Conservation (phyloP, 257 asterid genomes). For the Apocynum venetum region DNA sequence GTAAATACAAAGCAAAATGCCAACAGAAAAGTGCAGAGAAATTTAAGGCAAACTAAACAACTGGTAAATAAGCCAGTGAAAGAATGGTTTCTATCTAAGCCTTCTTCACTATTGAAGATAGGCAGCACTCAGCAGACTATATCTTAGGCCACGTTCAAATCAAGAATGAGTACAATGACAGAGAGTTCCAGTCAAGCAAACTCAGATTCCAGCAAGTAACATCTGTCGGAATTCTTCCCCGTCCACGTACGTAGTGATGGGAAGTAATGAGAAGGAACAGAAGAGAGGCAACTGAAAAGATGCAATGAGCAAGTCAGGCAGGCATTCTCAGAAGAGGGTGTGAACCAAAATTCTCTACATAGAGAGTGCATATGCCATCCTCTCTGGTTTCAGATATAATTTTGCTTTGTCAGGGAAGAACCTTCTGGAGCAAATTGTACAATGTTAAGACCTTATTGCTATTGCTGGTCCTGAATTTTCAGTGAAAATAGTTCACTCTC, state of each 20-base stretch:
- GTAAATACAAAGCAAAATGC: no score
- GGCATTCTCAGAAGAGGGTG: neutral
- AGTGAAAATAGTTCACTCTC: slow-evolving; percentile 74
- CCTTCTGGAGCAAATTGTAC: neutral
- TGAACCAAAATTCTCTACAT: slow-evolving; percentile 4
- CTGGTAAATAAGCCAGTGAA: neutral
- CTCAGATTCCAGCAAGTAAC: neutral
- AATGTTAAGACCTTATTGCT: slow-evolving; percentile 11
- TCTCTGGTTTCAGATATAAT: slow-evolving; percentile 1
- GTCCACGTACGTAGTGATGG: neutral
- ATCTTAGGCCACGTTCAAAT: neutral
- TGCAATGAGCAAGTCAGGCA: neutral
- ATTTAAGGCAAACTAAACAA: neutral
- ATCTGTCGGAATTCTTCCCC: neutral
- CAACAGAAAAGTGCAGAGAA: neutral
- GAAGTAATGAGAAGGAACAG: neutral
- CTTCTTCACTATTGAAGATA: neutral
- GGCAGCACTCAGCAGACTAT: neutral
- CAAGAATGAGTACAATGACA: neutral
- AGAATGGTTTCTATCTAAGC: neutral
- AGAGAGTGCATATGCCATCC: neutral
- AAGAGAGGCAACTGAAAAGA: neutral
- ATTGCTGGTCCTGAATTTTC: slow-evolving; percentile 46
- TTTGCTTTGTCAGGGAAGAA: neutral
- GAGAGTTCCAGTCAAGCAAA: neutral